phyloP scores from a whole-genome alignment of 2,329 filamentous ascomycete genomes.

The Talaromyces amestolkiae region DNA sequence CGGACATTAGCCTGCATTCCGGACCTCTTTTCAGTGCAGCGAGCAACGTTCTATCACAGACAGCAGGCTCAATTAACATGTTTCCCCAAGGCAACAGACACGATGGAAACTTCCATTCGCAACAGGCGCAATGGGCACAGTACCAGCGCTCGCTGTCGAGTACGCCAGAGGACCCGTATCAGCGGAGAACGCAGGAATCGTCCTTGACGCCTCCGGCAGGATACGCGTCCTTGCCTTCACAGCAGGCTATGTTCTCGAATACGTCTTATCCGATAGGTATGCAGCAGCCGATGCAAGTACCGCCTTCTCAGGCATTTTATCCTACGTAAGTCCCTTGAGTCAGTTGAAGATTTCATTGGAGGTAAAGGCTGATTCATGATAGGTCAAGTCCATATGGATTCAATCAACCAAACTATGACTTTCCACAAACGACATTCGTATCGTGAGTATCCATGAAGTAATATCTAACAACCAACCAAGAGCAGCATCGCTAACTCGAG shows the following conservation, averaged over 20 bases:
- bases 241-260: conserved; percentile 21
- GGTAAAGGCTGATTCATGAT: not conserved
- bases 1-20: conserved; percentile 16
- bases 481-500: not conserved
- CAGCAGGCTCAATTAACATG: conserved; percentile 29
- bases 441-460: conserved; percentile 26
- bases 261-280: conserved; percentile 23
- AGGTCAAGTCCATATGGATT: conserved; percentile 36
- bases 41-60: conserved; percentile 28
- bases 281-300: conserved; percentile 20
- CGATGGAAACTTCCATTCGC: conserved; percentile 25
- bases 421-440: conserved; percentile 30
- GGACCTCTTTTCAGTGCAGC: conserved; percentile 30
- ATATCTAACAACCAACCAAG: too few species aligned
- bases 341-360: conserved; percentile 1
- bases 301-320: conserved; percentile 26
- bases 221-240: conserved; percentile 17
- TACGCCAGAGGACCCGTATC: conserved; percentile 18
- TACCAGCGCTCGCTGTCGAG: conserved; percentile 16
- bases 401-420: conserved; percentile 35
- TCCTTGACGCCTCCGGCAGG: conserved; percentile 15
- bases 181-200: conserved; percentile 13
- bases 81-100: conserved; percentile 23
- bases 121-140: conserved; percentile 24
- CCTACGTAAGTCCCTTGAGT: conserved; percentile 24